A percentile compares a stretch with the other conserved stretches of the same genome.
phyloP scores from a whole-genome alignment of 1,139 yeast genomes.

The Yamadazyma dushanensis region DNA sequence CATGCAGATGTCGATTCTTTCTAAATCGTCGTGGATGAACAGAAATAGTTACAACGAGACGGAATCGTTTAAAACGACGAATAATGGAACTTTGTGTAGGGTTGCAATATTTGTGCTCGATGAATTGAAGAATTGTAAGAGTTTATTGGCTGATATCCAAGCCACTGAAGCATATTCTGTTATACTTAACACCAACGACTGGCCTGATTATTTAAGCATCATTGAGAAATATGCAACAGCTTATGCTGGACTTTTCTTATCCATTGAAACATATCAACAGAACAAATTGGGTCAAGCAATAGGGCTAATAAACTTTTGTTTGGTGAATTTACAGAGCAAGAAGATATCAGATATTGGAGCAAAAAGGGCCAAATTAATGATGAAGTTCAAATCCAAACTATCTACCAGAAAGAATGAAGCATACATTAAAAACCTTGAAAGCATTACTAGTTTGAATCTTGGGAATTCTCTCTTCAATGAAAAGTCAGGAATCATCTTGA shows the following conservation, averaged over 20 bases:
- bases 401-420: constrained; percentile 30
- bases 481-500: constrained; percentile 36
- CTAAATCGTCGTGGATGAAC: constrained; percentile 41
- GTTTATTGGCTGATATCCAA: constrained; percentile 18
- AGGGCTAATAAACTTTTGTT: constrained; percentile 41
- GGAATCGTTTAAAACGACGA: constrained; percentile 31
- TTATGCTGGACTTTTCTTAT: constrained; percentile 43
- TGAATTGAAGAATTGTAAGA: constrained; percentile 27
- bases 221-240: constrained; percentile 39
- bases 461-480: constrained; percentile 37
- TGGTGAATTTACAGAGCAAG: constrained; percentile 42
- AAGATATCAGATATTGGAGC: constrained; percentile 17
- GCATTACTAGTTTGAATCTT: constrained; percentile 38
- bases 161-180: constrained; percentile 15
- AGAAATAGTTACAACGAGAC: constrained; percentile 27
- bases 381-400: constrained; percentile 28
- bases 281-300: constrained; percentile 43
- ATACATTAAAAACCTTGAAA: constrained; percentile 32
- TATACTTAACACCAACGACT: constrained; percentile 16
- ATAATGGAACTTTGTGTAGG: constrained; percentile 42
- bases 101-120: constrained; percentile 42
- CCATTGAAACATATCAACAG: constrained; percentile 45
- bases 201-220: constrained; percentile 36
- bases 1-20: constrained; percentile 42
- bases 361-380: constrained; percentile 16